phyloP scores from a whole-genome alignment of 352 stramenopile species.

The Phytophthora hibernalis region DNA sequence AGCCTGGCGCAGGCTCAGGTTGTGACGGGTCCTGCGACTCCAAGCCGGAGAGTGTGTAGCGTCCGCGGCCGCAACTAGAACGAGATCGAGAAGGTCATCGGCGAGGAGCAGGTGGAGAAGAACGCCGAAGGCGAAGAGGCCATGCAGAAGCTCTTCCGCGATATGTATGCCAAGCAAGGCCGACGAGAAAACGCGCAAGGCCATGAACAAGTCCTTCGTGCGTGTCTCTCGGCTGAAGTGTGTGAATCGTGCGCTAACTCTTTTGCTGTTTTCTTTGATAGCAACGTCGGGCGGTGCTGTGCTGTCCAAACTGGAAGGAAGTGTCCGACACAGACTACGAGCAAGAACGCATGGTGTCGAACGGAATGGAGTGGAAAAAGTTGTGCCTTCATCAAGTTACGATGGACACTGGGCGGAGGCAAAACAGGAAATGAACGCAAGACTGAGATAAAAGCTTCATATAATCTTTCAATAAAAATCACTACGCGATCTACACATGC shows the following conservation, averaged over 20 bases:
- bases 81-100: constrained; percentile 82
- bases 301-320: too few relatives aligned
- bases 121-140: constrained; percentile 93
- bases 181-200: constrained; percentile 89
- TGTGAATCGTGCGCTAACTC: neutral
- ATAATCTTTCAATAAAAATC: too few relatives aligned
- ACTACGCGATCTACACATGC: too few relatives aligned
- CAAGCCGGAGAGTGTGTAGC: constrained; percentile 54
- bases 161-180: constrained; percentile 95
- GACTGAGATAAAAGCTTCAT: too few relatives aligned
- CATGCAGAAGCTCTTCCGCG: constrained; percentile 90
- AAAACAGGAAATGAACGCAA: too few relatives aligned
- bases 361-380: constrained; percentile 94
- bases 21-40: constrained; percentile 59
- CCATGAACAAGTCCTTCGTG: constrained; percentile 95
- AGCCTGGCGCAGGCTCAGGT: too few relatives aligned
- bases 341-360: constrained; percentile 81
- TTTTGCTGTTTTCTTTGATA: constrained; percentile 24
- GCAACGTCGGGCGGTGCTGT: constrained; percentile 95
- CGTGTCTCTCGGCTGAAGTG: constrained; percentile 24
- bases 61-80: constrained; percentile 87
- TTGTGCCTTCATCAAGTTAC: too few relatives aligned
- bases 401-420: too few relatives aligned
- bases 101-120: constrained; percentile 82
- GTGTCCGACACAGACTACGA: constrained; percentile 93